These are phyloP conservation scores for Termitomyces eurrhizus DNA, from an alignment of 768 basidiomycete genomes.

Conservation along the genomic window DNA sequence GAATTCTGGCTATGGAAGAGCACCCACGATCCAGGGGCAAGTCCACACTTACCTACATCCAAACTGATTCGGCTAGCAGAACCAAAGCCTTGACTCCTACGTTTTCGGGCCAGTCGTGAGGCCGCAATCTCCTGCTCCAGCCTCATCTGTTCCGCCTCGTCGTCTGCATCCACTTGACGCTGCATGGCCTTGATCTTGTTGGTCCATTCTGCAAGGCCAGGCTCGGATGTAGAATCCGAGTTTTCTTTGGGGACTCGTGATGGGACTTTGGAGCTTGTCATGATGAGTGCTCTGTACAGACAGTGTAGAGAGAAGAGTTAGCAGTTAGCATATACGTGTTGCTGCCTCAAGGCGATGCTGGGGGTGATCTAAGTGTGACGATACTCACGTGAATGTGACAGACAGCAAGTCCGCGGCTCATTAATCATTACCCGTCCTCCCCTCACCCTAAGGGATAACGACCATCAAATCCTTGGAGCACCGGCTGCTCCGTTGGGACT, in stretches of 20 bases:
- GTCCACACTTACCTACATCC: slow-evolving; percentile 42
- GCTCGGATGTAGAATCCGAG: slow-evolving; percentile 49
- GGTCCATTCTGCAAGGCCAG: slow-evolving; percentile 77
- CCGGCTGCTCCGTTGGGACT: neutral
- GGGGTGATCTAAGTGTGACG: neutral
- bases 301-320: slow-evolving; percentile 3
- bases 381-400: neutral
- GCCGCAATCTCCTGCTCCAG: slow-evolving; percentile 62
- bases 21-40: neutral
- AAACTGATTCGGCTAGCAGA: slow-evolving; percentile 34
- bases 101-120: slow-evolving; percentile 45
- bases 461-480: neutral
- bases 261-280: slow-evolving; percentile 7
- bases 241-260: slow-evolving; percentile 27
- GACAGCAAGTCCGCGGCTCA: neutral
- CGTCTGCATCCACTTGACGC: slow-evolving; percentile 76
- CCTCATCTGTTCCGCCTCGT: slow-evolving; percentile 70
- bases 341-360: neutral
- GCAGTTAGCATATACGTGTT: neutral
- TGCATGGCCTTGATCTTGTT: slow-evolving; percentile 77
- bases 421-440: neutral
- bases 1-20: slow-evolving; percentile 6
- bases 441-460: no score
- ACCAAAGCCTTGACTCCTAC: slow-evolving; percentile 42
- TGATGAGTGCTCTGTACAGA: neutral